phyloP scores from a whole-genome alignment of 768 basidiomycete species.

The Russula sp. region DNA sequence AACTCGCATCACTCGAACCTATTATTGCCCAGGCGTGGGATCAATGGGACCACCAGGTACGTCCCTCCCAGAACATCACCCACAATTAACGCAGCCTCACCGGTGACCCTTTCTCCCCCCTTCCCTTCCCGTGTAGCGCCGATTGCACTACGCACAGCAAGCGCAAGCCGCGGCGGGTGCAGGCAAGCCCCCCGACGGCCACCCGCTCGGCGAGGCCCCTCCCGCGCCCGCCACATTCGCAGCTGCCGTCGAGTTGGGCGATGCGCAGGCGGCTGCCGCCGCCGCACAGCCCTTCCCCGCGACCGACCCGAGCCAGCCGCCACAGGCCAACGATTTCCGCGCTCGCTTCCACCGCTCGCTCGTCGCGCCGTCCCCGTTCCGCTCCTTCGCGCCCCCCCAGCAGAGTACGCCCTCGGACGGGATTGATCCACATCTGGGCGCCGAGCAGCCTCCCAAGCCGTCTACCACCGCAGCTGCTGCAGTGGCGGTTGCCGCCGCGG shows the following conservation, averaged over 20 bases:
- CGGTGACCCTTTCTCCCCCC: neutral
- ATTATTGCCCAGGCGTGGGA: slow-evolving; percentile 83
- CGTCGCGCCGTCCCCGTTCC: slow-evolving; percentile 56
- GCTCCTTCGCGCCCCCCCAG: slow-evolving; percentile 27
- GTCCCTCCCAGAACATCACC: slow-evolving; percentile 25
- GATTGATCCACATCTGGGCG: slow-evolving; percentile 25
- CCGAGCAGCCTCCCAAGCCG: slow-evolving; percentile 9
- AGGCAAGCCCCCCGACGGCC: slow-evolving; percentile 29
- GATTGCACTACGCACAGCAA: slow-evolving; percentile 42
- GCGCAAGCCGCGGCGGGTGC: slow-evolving; percentile 23
- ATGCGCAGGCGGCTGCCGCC: slow-evolving; percentile 24
- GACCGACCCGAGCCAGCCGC: slow-evolving; percentile 23
- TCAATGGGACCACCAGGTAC: slow-evolving; percentile 76
- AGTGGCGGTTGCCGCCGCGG: neutral
- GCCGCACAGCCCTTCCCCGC: slow-evolving; percentile 22
- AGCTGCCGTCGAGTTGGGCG: slow-evolving; percentile 16
- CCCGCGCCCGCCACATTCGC: slow-evolving; percentile 22
- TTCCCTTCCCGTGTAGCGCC: slow-evolving; percentile 33
- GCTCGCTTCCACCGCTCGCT: slow-evolving; percentile 60
- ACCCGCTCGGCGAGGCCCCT: slow-evolving; percentile 25
- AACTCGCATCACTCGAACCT: slow-evolving; percentile 70
- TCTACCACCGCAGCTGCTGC: slow-evolving; percentile 13
- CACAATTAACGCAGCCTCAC: neutral
- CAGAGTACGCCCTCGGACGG: slow-evolving; percentile 21
- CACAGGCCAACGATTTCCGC: slow-evolving; percentile 49